Evolutionary conservation across 306 rosid species (phyloP).

Genomic region (Acmispon strigosus): DNA sequence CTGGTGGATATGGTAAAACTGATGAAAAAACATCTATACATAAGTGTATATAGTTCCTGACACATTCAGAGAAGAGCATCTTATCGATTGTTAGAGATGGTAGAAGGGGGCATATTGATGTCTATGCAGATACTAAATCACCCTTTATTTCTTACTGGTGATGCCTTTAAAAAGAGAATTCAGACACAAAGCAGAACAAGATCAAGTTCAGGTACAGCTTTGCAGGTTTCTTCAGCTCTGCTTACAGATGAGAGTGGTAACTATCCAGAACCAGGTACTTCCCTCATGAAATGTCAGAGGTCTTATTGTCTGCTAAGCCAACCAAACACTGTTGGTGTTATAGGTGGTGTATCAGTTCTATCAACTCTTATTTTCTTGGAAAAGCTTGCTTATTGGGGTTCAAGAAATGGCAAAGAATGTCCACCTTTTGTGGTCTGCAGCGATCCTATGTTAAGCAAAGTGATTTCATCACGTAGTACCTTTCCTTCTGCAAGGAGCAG

Average conservation of each 20-base stretch:
- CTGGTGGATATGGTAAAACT: background rate
- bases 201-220: slow-evolving; percentile 19
- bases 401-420: slow-evolving; percentile 50
- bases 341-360: slow-evolving; percentile 68
- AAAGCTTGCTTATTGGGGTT: slow-evolving; percentile 70
- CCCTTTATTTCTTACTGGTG: slow-evolving; percentile 25
- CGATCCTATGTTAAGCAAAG: slow-evolving; percentile 47
- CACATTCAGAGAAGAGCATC: background rate
- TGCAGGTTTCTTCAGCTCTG: slow-evolving; percentile 33
- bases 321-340: slow-evolving; percentile 66
- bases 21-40: background rate
- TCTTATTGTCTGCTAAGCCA: slow-evolving; percentile 34
- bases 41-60: background rate
- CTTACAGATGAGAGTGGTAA: slow-evolving; percentile 44
- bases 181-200: slow-evolving; percentile 19
- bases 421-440: slow-evolving; percentile 78
- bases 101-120: slow-evolving; percentile 33
- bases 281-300: slow-evolving; percentile 22
- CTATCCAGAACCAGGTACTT: slow-evolving; percentile 9
- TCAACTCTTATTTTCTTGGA: slow-evolving; percentile 81
- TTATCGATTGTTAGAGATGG: slow-evolving; percentile 10
- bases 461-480: slow-evolving; percentile 28
- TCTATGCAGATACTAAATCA: slow-evolving; percentile 25
- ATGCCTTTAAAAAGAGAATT: slow-evolving; percentile 19
- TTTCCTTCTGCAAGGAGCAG: slow-evolving; percentile 19